Base-by-base conservation (phyloP, 1,284 basidiomycete genomes). In the Inonotus obliquus region DNA sequence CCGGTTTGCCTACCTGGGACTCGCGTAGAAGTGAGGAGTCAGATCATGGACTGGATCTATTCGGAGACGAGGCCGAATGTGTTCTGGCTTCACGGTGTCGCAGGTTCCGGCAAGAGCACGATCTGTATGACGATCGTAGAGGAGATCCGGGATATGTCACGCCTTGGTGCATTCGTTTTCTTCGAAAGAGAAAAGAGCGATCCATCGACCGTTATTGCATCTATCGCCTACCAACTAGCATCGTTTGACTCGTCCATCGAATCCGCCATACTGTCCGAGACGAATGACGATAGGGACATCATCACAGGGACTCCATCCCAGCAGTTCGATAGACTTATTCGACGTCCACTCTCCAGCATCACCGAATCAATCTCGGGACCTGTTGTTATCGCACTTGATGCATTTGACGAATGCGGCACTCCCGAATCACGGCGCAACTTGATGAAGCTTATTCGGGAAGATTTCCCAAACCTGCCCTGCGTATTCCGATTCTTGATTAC, bases 371-470 rank as follows among this genome's bases (percentile, higher is more conserved):
- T 57, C 3, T 14, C 23, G 10, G 55, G 55, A 10, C 70, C 75
- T 4, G 68, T 75, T 37, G 68, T 78, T 54, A 72, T 78, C 19
- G 54, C 27, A 5, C 54, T 55, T 23, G 35, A 38, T 29, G 57
- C 45, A 3, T 35, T 59, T 17, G 57, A 59, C 25, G 57, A 59
- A 25, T 59, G 57, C 32, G 57, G 48, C 2, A 51, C 25, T 4
- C 9, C 45, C 3, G 47, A 38, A 13, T 35, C 23, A 14, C 55
- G 55, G 29, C 23, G 19, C 4, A 44, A 13, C 7, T 25, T 57
- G 13, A 32, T 57, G 1, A 7, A 35, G 4, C 55, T 45, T 19
- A 25, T 57, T 17, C 39, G 37, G 2, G 4, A 45, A 9, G 41
- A 32, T 6, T n/a, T 45, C 21, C 45, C 55, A 10, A 47, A 23